These are phyloP conservation scores for Botrytis hyacinthi DNA, from an alignment of 2,329 filamentous ascomycete species.

Conservation along the genomic window DNA sequence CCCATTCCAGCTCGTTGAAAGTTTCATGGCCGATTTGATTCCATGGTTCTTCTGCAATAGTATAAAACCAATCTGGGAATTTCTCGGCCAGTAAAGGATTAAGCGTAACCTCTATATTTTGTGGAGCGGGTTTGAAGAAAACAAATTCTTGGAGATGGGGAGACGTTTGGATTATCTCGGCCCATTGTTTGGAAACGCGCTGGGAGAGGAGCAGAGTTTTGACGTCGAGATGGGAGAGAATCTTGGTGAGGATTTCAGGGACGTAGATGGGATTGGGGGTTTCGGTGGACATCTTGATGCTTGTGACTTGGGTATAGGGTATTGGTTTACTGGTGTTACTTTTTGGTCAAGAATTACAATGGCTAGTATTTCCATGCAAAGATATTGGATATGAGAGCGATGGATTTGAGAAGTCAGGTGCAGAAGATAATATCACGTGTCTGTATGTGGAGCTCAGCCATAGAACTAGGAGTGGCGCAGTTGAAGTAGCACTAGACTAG, in stretches of 20 bases:
- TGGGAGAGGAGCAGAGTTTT: not conserved
- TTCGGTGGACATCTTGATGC: not conserved
- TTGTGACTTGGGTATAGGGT: not conserved
- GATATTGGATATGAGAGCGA: not conserved
- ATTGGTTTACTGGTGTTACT: not conserved
- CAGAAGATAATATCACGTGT: not conserved
- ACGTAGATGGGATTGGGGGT: not conserved
- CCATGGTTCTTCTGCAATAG: not conserved
- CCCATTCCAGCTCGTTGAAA: not conserved
- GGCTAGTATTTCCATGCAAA: not conserved
- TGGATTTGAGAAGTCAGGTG: not conserved
- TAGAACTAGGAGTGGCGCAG: not conserved
- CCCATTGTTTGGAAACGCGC: not conserved
- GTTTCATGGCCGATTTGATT: not conserved
- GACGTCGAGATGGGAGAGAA: not conserved
- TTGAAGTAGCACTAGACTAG: not conserved
- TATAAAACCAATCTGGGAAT: not conserved
- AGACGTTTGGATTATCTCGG: not conserved
- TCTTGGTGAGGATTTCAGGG: not conserved
- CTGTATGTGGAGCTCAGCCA: not conserved
- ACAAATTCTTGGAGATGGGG: not conserved
- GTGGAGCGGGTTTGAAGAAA: not conserved
- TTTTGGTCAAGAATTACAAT: not conserved
- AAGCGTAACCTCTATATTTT: not conserved
- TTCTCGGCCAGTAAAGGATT: not conserved